Percentiles rank a stretch among this genome's conserved stretches.
phyloP scores from a whole-genome alignment of 1,284 basidiomycete species.

The Cryptococcus sp. region DNA sequence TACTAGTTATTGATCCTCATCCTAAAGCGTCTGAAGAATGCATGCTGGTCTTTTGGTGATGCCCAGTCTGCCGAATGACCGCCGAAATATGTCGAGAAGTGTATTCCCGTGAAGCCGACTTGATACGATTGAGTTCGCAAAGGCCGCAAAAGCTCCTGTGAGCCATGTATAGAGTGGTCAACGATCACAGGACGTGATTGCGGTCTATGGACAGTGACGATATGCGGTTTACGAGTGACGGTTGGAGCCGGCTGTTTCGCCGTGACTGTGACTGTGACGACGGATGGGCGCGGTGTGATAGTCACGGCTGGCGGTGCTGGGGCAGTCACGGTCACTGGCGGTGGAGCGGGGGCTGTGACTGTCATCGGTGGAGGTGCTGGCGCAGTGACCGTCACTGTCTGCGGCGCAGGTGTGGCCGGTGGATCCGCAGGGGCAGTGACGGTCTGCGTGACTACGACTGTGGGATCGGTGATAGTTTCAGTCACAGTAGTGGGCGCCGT shows the following conservation, averaged over 20 bases:
- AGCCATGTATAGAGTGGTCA: not conserved
- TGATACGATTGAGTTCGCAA: constrained; percentile 1
- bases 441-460: constrained; percentile 7
- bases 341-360: not conserved
- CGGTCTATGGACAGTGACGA: constrained; percentile 1
- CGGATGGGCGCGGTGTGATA: not conserved
- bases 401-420: not conserved
- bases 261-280: not conserved
- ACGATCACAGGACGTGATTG: not conserved
- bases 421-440: constrained; percentile 1
- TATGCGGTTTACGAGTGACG: not conserved
- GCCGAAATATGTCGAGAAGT: constrained; percentile 67
- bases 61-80: constrained; percentile 66
- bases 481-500: constrained; percentile 6
- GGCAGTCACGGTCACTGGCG: constrained; percentile 3
- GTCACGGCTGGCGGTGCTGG: constrained; percentile 1
- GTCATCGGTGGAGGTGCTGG: constrained; percentile 5
- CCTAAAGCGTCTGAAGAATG: constrained; percentile 71
- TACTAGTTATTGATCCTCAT: constrained; percentile 46
- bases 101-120: constrained; percentile 10
- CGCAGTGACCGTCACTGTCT: constrained; percentile 2
- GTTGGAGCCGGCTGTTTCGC: constrained; percentile 1
- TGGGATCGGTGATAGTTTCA: constrained; percentile 7
- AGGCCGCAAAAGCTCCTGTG: not conserved
- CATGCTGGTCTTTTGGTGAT: constrained; percentile 68